Evolutionary conservation across 2,329 filamentous ascomycete genomes (phyloP), one percentile per base, ranked within the genome.

Genomic region (Calonectria pteridis): DNA sequence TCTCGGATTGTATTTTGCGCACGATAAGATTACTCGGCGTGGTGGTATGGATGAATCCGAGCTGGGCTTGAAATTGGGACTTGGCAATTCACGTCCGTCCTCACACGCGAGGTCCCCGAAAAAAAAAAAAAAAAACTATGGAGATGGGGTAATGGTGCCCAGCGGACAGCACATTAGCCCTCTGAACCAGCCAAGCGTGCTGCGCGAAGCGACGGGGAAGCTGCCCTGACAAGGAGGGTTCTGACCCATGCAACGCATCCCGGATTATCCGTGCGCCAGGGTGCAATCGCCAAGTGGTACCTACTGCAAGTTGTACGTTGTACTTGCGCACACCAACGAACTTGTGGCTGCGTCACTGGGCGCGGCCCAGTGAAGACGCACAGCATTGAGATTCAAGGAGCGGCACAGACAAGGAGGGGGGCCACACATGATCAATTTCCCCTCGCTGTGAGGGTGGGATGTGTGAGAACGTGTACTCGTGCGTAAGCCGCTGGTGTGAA

Each of bases 261-360:
- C 66, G 71, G 66, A 69, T 69, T 51, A 68, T 73, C 71, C 50
- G 66, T 73, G 71, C 71, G 35, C 71, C 37, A 69, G 55, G 40
- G 65, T 65, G 31, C 55, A 50, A 53, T 53, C 55, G 55, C 50
- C 67, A 49, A 64, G 67, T 49, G 37, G 67, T 63, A 31, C 58
- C 37, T 64, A 63, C 58, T 69, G 53, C 67, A 53, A 33, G 55
- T 64, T 69, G 58, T 40, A 64, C 55, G 37, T 62, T 67, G 66
- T 67, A 67, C 50, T 55, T 67, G 65, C 65, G 65, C 53, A 67
- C 67, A 64, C 26, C 46, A 69, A 50, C 51, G 50, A 69, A 63
- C 46, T 20, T 50, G 64, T 63, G 46, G 58, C 46, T 49, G 55
- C 29, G 67, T 37, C 55, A 51, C 33, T 20, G 46, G 67, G 43